Base-by-base conservation (phyloP, 2,329 filamentous ascomycete genomes). In the Chalaropsis thielavioides region DNA sequence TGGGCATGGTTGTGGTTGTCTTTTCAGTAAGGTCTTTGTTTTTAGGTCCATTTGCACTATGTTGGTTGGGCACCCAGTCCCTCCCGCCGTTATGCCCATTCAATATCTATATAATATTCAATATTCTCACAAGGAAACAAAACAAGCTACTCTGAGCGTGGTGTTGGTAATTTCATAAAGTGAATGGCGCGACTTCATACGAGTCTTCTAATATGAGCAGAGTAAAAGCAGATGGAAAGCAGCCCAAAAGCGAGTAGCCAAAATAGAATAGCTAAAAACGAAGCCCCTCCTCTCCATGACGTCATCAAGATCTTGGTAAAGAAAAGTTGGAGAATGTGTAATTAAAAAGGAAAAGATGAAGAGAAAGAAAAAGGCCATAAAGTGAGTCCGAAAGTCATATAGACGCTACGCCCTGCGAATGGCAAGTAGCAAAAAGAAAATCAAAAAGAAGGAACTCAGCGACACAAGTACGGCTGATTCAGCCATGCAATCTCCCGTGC, bases 401-500 rank as follows among this genome's bases (percentile, higher is more conserved):
- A 51, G 13, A 51, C 19, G n/a, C n/a, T n/a, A 31, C 31, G 22
- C 19, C 46, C 13, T 10, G 35, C 35, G n/a, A n/a, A 38, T 8
- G 17, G 19, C n/a, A 58, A 31, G 24, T 35, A 15, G 43, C 13
- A 35, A 19, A 58, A 58, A 15, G 3, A 58, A 56, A 31, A 1
- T 8, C 35, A 58, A 35, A 8, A 27, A 56, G 8, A 58, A 3
- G 7, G 38, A 58, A 41, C 17, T 65, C 49, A 68, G 51, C 65
- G 67, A 24, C 67, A 66, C 0, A 65, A 31, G 66, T 97, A 97
- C 17, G 94, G 94, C 71, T 89, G 86, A 73, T 99, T 99, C 90
- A 99, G 95, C 35, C 92, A 79, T 3, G 94, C 92, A 69, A 99
- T 92, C 75, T 97, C 92, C 69, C 91, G 82, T 6, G 90, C 82